Base-by-base conservation (phyloP, 208 protist genomes). In the Acanthamoeba divionensis region DNA sequence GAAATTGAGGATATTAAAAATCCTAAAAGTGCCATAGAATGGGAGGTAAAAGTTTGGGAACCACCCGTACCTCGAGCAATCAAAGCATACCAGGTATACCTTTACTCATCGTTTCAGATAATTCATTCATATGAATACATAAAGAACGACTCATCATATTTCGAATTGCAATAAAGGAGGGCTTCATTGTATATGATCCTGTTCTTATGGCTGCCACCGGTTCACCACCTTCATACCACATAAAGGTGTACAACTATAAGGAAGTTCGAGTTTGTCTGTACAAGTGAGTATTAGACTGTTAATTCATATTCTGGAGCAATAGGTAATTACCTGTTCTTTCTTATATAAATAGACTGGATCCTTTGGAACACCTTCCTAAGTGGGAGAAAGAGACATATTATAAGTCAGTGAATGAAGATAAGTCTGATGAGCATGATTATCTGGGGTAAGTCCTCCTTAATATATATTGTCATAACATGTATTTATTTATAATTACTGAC, bases 41-140 rank as follows among this genome's bases (percentile, higher is more conserved):
- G 80, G 80, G 80, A 89, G 80, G 80, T 89, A 41, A 89, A 71
- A 63, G 80, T 89, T 12, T 89, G 80, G 80, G 80, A 89, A 54
- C 80, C 80, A 26, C 80, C 80, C 45, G 24, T 38, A 4, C 80
- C 80, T 21, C 80, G 80, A 2, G 80, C 80, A 10, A 55, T 89
- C 44, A 89, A 73, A 63, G 60, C 80, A n/a, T 89, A 73, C 50
- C 80, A 79, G 45, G 62, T 69, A 69, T 13, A 0, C 57, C 0
- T 60, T 60, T 18, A 18, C 33, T 8, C 31, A n/a, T 65, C 8
- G 26, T 0, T 10, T 29, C 55, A 33, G 24, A 57, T 57, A n/a
- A 57, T 57, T 57, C 52, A 13, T 57, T 13, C 52, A 13, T 18
- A 13, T n/a, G 52, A 13, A 18, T 18, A 18, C 15, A 18, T 18